Conservation (phyloP, 2,329 filamentous ascomycete species). For the Spiromastix sp. region DNA sequence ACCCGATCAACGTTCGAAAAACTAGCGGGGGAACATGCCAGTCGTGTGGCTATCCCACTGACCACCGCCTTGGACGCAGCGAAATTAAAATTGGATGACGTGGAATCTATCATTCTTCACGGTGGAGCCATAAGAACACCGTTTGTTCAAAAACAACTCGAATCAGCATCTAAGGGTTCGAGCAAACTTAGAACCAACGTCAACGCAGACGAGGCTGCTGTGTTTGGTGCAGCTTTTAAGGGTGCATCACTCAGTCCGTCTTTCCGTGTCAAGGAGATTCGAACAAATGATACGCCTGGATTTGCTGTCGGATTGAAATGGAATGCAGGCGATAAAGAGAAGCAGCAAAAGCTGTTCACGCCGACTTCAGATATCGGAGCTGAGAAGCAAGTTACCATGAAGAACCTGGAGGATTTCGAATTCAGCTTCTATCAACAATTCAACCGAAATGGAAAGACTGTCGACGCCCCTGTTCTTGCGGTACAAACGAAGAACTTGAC, state of each 20-base stretch:
- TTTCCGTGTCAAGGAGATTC: slow-evolving; percentile 97
- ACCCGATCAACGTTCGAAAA: slow-evolving; percentile 70
- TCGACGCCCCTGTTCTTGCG: slow-evolving; percentile 52
- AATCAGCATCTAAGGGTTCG: slow-evolving; percentile 58
- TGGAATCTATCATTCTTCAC: slow-evolving; percentile 87
- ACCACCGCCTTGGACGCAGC: slow-evolving; percentile 64
- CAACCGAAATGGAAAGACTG: slow-evolving; percentile 28
- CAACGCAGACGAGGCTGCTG: slow-evolving; percentile 92
- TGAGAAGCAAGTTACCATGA: slow-evolving; percentile 75
- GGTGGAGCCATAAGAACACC: slow-evolving; percentile 84
- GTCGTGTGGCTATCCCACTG: slow-evolving; percentile 59
- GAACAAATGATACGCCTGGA: slow-evolving; percentile 62
- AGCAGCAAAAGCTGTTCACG: slow-evolving; percentile 75
- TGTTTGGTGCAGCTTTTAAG: slow-evolving; percentile 91
- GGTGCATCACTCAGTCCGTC: slow-evolving; percentile 85
- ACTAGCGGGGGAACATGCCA: slow-evolving; percentile 57
- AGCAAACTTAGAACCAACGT: slow-evolving; percentile 87
- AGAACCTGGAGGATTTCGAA: slow-evolving; percentile 70
- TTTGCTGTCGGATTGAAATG: slow-evolving; percentile 72
- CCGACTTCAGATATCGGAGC: slow-evolving; percentile 64
- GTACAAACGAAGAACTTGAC: slow-evolving; percentile 80
- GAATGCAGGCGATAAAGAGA: slow-evolving; percentile 58
- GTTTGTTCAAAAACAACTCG: slow-evolving; percentile 83
- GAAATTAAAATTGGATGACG: slow-evolving; percentile 59
- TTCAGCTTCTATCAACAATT: slow-evolving; percentile 71